A percentile compares a stretch with the other conserved stretches of the same genome.
These are phyloP conservation scores for Iris pallida DNA, from an alignment of 116 monocot species.

Conservation along the genomic window DNA sequence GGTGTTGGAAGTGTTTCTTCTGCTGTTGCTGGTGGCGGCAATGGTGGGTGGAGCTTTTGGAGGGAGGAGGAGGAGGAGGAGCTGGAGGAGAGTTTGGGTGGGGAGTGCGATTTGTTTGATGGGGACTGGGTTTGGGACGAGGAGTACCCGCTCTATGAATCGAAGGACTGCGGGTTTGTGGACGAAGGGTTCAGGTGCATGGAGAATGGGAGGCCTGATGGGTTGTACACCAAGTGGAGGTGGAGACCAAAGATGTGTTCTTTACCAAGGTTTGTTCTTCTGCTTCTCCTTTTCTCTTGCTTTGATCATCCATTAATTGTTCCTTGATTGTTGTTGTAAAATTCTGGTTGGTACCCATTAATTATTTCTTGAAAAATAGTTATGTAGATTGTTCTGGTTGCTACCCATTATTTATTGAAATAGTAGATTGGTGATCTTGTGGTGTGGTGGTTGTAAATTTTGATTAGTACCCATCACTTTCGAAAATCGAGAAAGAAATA, in stretches of 20 bases:
- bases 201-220: slow-evolving; percentile 71
- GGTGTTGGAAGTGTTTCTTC: neutral
- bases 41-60: neutral
- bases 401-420: too few species aligned
- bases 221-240: slow-evolving; percentile 62
- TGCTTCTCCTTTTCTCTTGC: slow-evolving; percentile 47
- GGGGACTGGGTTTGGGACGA: slow-evolving; percentile 93
- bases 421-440: too few species aligned
- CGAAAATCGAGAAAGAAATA: too few species aligned
- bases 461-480: too few species aligned
- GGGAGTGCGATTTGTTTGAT: slow-evolving; percentile 60
- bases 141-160: slow-evolving; percentile 57
- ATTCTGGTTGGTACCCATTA: too few species aligned
- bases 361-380: too few species aligned
- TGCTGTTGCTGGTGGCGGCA: neutral
- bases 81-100: neutral
- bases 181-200: slow-evolving; percentile 77
- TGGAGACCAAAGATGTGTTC: slow-evolving; percentile 67
- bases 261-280: slow-evolving; percentile 50
- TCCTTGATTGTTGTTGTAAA: too few species aligned
- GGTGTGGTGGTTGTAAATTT: too few species aligned
- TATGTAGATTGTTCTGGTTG: too few species aligned
- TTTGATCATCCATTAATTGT: too few species aligned
- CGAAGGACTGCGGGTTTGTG: slow-evolving; percentile 63
- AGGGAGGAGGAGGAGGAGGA: neutral